Base-by-base conservation (phyloP, 345 rosid genomes). In the Corchorus olitorius region DNA sequence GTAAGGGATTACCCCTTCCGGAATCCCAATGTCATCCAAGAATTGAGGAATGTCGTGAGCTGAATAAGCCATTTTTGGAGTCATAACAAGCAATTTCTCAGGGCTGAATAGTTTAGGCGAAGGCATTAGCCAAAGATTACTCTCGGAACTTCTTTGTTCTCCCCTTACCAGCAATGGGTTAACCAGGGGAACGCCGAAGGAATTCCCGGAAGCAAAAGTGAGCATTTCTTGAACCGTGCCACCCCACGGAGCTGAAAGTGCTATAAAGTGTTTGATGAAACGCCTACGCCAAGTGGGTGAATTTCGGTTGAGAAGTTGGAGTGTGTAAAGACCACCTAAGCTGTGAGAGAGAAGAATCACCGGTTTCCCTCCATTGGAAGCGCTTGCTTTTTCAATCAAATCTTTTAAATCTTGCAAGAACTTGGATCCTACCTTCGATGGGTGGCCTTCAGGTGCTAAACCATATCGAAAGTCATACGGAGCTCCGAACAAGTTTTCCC, bases 401-500 rank as follows among this genome's bases (percentile, higher is more conserved):
- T 79, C 75, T 72, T 70, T 88, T 9, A 95, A 84, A 82, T 95
- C 97, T 67, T 81, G 76, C 60, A 93, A 46, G 76, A 83, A 93
- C 66, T 83, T 86, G 73, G 96, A 80, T 22, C 98, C 99, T 48
- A 88, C 91, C 1, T 45, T 80, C 3, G 89, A 87, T 34, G 93
- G 89, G 75, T 87, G 97, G 16, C 94, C 97, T 7, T 83, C 76
- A 4, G 87, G 87, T 0, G 97, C 96, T 69, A 92, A 73, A 9
- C 97, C 99, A 8, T 95, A 89, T 56, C 99, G 89, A 65, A 91
- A 95, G 77, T 93, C 99, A 20, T 95, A 95, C 0, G 99, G 98
- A 60, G 99, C 97, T 77, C 96, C 98, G 0, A 89, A 84, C 13
- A 95, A 75, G 45, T 83, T 91, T 73, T 87, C 80, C 14, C 90